A percentile compares a stretch with the other conserved stretches of the same genome.
Evolutionary conservation across 1,139 yeast genomes (phyloP).

Genomic region (Ashbya aceris): DNA sequence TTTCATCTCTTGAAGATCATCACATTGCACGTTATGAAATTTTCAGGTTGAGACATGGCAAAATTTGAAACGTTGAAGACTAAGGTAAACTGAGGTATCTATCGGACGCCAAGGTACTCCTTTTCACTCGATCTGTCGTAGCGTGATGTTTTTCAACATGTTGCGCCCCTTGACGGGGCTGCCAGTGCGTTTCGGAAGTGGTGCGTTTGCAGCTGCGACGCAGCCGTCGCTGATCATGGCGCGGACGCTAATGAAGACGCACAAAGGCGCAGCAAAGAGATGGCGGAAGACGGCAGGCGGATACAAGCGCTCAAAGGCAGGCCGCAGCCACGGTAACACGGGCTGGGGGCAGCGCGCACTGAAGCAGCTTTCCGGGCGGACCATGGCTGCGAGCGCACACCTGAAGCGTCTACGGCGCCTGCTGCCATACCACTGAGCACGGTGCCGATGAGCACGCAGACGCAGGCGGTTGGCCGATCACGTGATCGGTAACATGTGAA

Average conservation of each 20-base stretch:
- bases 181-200: conserved; percentile 1
- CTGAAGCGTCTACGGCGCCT: conserved; percentile 41
- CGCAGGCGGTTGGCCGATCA: no score
- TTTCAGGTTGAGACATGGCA: no score
- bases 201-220: neutral
- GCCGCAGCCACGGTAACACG: conserved; percentile 88
- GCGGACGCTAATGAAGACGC: conserved; percentile 34
- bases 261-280: conserved; percentile 60
- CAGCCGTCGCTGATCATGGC: conserved; percentile 11
- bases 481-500: no score
- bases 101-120: no score
- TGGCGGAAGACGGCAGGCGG: conserved; percentile 63
- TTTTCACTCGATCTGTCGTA: no score
- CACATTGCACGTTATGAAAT: no score
- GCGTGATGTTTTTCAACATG: neutral
- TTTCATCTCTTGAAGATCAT: neutral
- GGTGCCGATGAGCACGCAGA: no score
- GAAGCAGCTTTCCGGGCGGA: conserved; percentile 55
- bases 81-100: no score
- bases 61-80: no score
- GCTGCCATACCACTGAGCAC: conserved; percentile 31
- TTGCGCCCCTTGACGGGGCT: neutral
- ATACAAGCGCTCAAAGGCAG: conserved; percentile 65
- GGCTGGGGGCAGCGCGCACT: conserved; percentile 69
- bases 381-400: conserved; percentile 42